These are phyloP conservation scores for Fusarium solani-melongenae DNA, from an alignment of 2,329 filamentous ascomycete species.

Conservation along the genomic window DNA sequence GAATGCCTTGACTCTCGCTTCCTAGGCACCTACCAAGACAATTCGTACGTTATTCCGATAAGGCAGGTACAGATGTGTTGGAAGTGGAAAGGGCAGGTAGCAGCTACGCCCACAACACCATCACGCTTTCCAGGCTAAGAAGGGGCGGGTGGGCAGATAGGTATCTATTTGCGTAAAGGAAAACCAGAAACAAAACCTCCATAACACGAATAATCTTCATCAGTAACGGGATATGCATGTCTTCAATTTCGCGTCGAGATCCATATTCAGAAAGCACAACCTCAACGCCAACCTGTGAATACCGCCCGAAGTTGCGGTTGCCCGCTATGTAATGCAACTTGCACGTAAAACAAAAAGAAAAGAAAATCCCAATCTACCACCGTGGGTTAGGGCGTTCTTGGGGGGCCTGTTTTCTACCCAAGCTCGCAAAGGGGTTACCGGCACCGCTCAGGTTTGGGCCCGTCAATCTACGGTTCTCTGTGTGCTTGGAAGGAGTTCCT, in stretches of 20 bases:
- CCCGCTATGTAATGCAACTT: neutral
- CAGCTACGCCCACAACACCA: neutral
- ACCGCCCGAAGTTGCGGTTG: neutral
- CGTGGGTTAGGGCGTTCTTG: conserved; percentile 57
- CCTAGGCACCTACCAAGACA: neutral
- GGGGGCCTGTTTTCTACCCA: conserved; percentile 49
- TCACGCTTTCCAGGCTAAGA: neutral
- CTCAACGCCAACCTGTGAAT: conserved; percentile 25
- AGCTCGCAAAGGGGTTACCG: conserved; percentile 54
- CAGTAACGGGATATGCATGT: neutral
- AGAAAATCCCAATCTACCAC: conserved; percentile 35
- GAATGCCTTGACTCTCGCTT: neutral
- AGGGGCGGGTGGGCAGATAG: neutral
- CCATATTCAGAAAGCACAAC: conserved; percentile 22
- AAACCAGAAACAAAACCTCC: neutral
- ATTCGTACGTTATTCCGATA: neutral
- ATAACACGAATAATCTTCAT: neutral
- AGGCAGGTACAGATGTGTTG: neutral
- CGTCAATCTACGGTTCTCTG: conserved; percentile 44
- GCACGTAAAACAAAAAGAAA: conserved; percentile 12
- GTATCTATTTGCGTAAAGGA: neutral
- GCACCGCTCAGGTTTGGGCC: conserved; percentile 36
- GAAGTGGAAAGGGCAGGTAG: neutral
- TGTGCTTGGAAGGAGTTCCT: conserved; percentile 55
- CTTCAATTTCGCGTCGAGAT: conserved; percentile 6